Percentiles rank a stretch among this genome's conserved stretches.
Evolutionary conservation across 2,329 filamentous ascomycete genomes (phyloP).

Genomic region (Talaromyces verruculosus): DNA sequence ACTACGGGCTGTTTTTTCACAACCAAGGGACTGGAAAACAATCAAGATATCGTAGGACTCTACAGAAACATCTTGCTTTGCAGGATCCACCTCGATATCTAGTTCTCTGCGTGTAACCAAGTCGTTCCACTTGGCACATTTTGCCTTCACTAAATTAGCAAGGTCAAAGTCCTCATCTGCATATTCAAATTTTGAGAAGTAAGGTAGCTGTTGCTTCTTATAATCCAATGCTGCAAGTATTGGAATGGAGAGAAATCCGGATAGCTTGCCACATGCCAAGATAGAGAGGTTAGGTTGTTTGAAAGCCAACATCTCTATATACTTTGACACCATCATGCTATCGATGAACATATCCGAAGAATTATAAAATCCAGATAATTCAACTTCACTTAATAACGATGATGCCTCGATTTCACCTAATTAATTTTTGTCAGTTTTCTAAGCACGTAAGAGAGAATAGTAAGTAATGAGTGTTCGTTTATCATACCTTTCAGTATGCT

Average conservation of each 20-base stretch:
- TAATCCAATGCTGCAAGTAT: not conserved
- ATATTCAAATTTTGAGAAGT: not conserved
- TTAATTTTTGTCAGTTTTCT: not conserved
- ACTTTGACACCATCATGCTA: not conserved
- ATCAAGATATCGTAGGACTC: not conserved
- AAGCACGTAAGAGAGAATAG: not conserved
- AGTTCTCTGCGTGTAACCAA: not conserved
- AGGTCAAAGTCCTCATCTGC: not conserved
- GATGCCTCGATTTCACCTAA: not conserved
- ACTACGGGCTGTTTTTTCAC: not conserved
- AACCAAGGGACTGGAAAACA: not conserved
- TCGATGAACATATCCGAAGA: not conserved
- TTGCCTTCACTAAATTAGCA: not conserved
- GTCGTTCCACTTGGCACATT: not conserved
- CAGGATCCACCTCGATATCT: not conserved
- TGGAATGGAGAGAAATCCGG: not conserved
- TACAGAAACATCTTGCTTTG: not conserved
- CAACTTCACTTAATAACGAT: not conserved
- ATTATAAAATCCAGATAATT: not conserved
- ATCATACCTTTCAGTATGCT: not conserved
- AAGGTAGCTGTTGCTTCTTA: not conserved
- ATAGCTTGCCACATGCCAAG: not conserved
- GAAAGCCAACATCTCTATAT: not conserved
- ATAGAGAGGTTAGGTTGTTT: not conserved
- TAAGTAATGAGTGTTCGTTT: not conserved